These are phyloP conservation scores for Chaetomium tenue DNA, from an alignment of 495 filamentous ascomycete species.

Conservation along the genomic window DNA sequence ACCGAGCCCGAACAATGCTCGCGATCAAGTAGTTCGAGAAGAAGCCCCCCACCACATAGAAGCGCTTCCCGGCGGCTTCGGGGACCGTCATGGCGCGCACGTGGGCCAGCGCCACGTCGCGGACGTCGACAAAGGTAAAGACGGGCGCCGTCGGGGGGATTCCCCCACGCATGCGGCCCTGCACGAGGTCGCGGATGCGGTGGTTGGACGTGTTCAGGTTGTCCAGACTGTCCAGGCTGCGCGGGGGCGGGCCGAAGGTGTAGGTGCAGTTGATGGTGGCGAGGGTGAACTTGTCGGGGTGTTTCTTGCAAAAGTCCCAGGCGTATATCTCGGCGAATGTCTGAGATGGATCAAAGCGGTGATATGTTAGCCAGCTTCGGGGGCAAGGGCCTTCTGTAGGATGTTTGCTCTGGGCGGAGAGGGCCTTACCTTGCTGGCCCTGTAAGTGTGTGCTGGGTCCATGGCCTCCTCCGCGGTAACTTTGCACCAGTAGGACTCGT, in stretches of 20 bases:
- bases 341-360: slow-evolving; percentile 4
- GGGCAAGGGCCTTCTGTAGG: no score
- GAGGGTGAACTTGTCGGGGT: slow-evolving; percentile 42
- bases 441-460: slow-evolving; percentile 37
- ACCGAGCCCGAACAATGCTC: slow-evolving; percentile 30
- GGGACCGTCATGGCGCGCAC: slow-evolving; percentile 40
- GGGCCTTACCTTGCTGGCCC: slow-evolving; percentile 40
- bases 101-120: slow-evolving; percentile 49
- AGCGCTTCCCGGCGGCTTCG: slow-evolving; percentile 44
- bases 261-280: slow-evolving; percentile 48
- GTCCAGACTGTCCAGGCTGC: slow-evolving; percentile 32
- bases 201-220: slow-evolving; percentile 50
- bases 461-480: slow-evolving; percentile 40
- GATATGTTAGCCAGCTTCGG: no score
- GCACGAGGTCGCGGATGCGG: slow-evolving; percentile 43
- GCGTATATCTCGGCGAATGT: slow-evolving; percentile 47
- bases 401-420: background rate
- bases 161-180: slow-evolving; percentile 31
- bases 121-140: slow-evolving; percentile 51
- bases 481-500: slow-evolving; percentile 42
- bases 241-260: slow-evolving; percentile 46
- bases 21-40: slow-evolving; percentile 46
- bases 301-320: slow-evolving; percentile 42
- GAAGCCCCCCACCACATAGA: slow-evolving; percentile 44
- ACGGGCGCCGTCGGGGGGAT: slow-evolving; percentile 43